phyloP scores from a whole-genome alignment of 345 rosid species.

The Iberis pinnata region DNA sequence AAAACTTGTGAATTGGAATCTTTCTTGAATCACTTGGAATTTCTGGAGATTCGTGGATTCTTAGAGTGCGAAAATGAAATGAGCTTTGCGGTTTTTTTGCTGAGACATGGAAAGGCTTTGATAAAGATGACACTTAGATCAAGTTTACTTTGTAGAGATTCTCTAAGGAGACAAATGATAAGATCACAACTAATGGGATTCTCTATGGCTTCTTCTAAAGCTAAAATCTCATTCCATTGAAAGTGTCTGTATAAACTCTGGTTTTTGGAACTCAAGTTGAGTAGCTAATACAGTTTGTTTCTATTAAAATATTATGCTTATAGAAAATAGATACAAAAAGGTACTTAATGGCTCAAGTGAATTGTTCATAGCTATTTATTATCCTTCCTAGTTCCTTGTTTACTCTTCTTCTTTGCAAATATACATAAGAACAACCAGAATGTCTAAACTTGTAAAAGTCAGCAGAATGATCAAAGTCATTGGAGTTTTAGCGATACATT shows the following conservation, averaged over 20 bases:
- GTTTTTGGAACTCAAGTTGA: background rate
- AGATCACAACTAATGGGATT: conserved; percentile 64
- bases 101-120: conserved; percentile 71
- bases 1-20: conserved; percentile 38
- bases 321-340: no score
- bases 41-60: conserved; percentile 67
- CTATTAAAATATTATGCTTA: background rate
- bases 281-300: background rate
- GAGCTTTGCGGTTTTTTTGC: conserved; percentile 62
- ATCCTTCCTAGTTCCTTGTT: conserved; percentile 28
- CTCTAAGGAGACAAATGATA: conserved; percentile 51
- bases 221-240: conserved; percentile 46
- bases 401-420: no score
- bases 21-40: conserved; percentile 50
- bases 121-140: conserved; percentile 59
- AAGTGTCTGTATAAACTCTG: background rate
- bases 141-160: conserved; percentile 49
- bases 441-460: no score
- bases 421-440: no score
- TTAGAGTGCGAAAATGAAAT: conserved; percentile 68
- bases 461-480: no score
- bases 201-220: conserved; percentile 72
- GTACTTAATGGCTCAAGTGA: conserved; percentile 7
- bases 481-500: no score
- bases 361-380: conserved; percentile 23